A percentile compares a stretch with the other conserved stretches of the same genome.
Conservation (phyloP, 345 rosid genomes). For the Aquilaria yunnanensis region DNA sequence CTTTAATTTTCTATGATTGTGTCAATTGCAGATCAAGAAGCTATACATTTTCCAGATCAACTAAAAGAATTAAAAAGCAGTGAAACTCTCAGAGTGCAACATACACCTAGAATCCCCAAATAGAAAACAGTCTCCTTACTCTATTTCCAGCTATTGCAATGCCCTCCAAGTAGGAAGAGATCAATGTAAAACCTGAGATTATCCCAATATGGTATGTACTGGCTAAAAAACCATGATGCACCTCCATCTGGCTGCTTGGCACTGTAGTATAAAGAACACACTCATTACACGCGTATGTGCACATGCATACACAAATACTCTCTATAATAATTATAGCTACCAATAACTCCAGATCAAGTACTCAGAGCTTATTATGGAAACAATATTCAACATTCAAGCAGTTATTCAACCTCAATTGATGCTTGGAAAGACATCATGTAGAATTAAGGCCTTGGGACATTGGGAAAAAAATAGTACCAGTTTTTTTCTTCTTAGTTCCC, state of each 20-base stretch:
- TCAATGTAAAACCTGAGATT: constrained; percentile 70
- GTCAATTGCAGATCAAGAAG: constrained; percentile 1
- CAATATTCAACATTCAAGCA: no score
- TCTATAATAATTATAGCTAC: no score
- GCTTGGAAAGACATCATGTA: no score
- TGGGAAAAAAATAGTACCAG: constrained; percentile 37
- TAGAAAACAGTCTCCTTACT: constrained; percentile 29
- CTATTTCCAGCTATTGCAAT: constrained; percentile 41
- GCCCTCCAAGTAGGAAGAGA: constrained; percentile 64
- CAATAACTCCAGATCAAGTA: no score
- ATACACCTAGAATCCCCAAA: constrained; percentile 1
- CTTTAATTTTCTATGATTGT: background rate
- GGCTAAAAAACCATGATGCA: constrained; percentile 78
- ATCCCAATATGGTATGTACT: constrained; percentile 88
- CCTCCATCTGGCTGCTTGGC: constrained; percentile 33
- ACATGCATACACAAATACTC: background rate
- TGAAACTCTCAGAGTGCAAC: background rate
- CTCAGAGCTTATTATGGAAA: no score
- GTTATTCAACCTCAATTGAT: no score
- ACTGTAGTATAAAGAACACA: constrained; percentile 25
- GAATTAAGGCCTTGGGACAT: background rate
- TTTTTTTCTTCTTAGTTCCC: constrained; percentile 29
- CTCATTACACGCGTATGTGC: no score
- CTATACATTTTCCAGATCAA: background rate
- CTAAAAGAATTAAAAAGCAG: background rate